A percentile compares a stretch with the other conserved stretches of the same genome.
These are phyloP conservation scores for Ogataea polymorpha DNA, from an alignment of 805 yeast genomes.

Conservation along the genomic window DNA sequence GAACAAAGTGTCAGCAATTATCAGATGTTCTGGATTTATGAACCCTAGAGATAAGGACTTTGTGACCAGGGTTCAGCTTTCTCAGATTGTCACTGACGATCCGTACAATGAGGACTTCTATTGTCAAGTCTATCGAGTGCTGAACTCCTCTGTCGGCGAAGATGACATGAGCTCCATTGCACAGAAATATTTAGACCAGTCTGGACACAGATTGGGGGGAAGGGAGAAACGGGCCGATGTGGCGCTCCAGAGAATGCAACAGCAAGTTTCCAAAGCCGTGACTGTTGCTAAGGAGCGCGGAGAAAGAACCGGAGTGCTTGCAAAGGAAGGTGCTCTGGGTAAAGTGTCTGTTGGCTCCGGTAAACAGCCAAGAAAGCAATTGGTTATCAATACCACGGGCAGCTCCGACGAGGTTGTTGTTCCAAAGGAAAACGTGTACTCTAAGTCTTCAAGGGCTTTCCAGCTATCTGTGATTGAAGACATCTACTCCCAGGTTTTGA, in stretches of 20 bases:
- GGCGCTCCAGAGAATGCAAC: conserved; percentile 96
- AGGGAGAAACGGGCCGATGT: conserved; percentile 80
- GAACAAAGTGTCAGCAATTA: conserved; percentile 69
- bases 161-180: conserved; percentile 79
- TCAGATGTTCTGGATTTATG: conserved; percentile 90
- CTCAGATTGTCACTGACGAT: conserved; percentile 94
- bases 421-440: conserved; percentile 32
- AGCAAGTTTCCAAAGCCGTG: conserved; percentile 94
- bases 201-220: conserved; percentile 88
- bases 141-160: conserved; percentile 56
- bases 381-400: conserved; percentile 47
- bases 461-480: conserved; percentile 71
- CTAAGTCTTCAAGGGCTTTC: conserved; percentile 44
- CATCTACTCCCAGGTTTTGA: conserved; percentile 72
- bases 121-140: conserved; percentile 83
- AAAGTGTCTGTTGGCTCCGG: conserved; percentile 75
- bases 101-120: conserved; percentile 97
- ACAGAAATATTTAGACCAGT: conserved; percentile 84
- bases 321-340: conserved; percentile 85
- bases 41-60: conserved; percentile 95
- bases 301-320: conserved; percentile 59
- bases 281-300: conserved; percentile 84
- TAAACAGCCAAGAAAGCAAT: conserved; percentile 83
- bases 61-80: conserved; percentile 88
- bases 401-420: conserved; percentile 21